phyloP scores from a whole-genome alignment of 129 eudicot genomes.

The Saposhnikovia divaricata region DNA sequence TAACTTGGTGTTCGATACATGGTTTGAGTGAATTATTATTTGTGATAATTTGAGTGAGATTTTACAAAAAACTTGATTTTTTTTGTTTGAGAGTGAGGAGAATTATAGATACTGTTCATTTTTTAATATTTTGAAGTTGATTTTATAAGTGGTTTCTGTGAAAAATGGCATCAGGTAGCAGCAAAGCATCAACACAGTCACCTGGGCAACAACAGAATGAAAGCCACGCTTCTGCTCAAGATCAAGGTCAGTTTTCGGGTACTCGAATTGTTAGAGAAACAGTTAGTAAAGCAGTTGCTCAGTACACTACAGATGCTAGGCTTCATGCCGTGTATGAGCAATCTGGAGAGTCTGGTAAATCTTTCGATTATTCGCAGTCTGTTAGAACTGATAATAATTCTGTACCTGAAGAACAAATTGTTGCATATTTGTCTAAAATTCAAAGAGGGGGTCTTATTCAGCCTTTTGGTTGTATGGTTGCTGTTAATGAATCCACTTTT shows the following conservation, averaged over 20 bases:
- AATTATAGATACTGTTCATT: neutral
- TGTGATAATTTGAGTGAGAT: neutral
- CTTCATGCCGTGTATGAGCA: slow-evolving; percentile 51
- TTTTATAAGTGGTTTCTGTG: neutral
- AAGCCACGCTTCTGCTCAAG: neutral
- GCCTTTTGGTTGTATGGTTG: slow-evolving; percentile 74
- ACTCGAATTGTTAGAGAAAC: neutral
- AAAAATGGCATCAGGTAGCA: slow-evolving; percentile 52
- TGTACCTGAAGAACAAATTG: slow-evolving; percentile 39
- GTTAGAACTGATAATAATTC: slow-evolving; percentile 24
- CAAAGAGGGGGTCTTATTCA: slow-evolving; percentile 73
- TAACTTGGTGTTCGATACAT: neutral
- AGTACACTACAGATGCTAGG: slow-evolving; percentile 53
- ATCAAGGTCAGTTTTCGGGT: slow-evolving; percentile 29
- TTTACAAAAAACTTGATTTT: neutral
- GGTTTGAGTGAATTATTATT: neutral
- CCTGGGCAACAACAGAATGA: neutral
- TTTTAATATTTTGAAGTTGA: neutral
- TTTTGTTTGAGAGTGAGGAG: neutral
- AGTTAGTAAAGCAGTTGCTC: slow-evolving; percentile 22
- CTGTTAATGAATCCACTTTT: slow-evolving; percentile 50
- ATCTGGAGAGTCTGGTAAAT: slow-evolving; percentile 53
- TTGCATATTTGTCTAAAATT: slow-evolving; percentile 44
- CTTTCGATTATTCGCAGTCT: slow-evolving; percentile 44
- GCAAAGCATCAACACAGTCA: slow-evolving; percentile 28